Evolutionary conservation across 2,329 filamentous ascomycete genomes (phyloP), one percentile per base, ranked within the genome.

Genomic region (Clonostachys rosea): DNA sequence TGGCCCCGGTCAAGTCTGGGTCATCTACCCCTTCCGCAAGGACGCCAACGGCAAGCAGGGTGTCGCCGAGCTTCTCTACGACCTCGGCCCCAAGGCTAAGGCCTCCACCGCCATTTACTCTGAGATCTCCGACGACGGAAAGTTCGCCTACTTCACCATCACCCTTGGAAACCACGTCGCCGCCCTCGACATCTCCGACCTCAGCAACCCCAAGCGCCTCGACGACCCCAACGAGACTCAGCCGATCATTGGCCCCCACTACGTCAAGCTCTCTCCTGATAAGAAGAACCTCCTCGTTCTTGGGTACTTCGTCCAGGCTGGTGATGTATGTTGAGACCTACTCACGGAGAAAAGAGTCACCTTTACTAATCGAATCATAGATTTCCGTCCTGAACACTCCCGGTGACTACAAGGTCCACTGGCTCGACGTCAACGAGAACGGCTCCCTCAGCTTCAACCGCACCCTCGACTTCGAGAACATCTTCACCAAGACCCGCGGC

Each of bases 301-400:
- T n/a, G 81, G 82, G 45, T 84, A 84, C 66, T 84, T 84, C 56
- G 78, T 85, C 4, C 79, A 84, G 63, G 78, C 73, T 10, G 79
- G 80, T 24, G 75, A 79, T 50, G 64, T 66, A 56, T 54, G 59
- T 16, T 10, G 11, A 42, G 2, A 6, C 5, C 14, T 2, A 6
- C n/a, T 3, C 11, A 42, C 16, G 8, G 16, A 20, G 16, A 20
- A 2, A 42, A n/a, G 8, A 39, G 17, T 8, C 8, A 11, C 10
- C 5, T 30, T 18, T 41, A 18, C 11, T 40, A 57, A 48, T 42
- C 18, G 20, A 40, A 6, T 4, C 10, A 2, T 18, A 66, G 47
- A 82, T 83, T 48, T 76, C 75, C 7, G 65, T 84, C 3, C 70
- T 84, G 56, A 83, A 83, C 57, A 82, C 79, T 0, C 78, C 79